These are phyloP conservation scores for Ophiocordyceps camponoti-floridani DNA, from an alignment of 2,329 filamentous ascomycete species.

Conservation along the genomic window DNA sequence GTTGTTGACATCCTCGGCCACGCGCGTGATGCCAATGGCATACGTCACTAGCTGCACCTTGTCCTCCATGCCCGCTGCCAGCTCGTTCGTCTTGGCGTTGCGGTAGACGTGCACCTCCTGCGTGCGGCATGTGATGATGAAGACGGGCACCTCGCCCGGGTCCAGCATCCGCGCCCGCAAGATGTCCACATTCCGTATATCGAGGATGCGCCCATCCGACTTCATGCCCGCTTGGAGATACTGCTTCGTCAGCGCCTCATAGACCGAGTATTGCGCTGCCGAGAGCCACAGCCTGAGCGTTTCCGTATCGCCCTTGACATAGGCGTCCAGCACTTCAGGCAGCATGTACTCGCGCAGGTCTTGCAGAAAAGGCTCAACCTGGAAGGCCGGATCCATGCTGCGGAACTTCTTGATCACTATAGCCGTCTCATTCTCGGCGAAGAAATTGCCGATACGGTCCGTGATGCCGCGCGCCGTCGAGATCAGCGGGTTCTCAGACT, in stretches of 20 bases:
- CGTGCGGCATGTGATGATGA: conserved; percentile 90
- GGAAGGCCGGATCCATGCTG: conserved; percentile 86
- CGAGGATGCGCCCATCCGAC: conserved; percentile 85
- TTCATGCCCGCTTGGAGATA: conserved; percentile 87
- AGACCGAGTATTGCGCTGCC: conserved; percentile 89
- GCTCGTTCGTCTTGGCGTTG: conserved; percentile 73
- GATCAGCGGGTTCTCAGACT: conserved; percentile 93
- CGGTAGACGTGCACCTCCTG: conserved; percentile 97
- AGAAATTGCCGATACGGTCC: conserved; percentile 84
- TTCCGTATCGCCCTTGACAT: conserved; percentile 88
- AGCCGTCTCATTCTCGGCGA: conserved; percentile 95
- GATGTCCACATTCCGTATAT: conserved; percentile 88
- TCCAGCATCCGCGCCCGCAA: conserved; percentile 65
- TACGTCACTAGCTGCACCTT: conserved; percentile 97
- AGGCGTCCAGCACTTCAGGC: conserved; percentile 90
- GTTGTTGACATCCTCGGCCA: conserved; percentile 91
- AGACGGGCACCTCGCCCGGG: conserved; percentile 78
- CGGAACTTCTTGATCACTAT: conserved; percentile 97
- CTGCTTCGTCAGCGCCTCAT: conserved; percentile 90
- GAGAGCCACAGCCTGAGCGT: conserved; percentile 90
- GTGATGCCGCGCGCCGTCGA: conserved; percentile 86
- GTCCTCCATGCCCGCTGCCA: conserved; percentile 96
- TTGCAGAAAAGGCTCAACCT: conserved; percentile 83
- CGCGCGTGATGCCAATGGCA: conserved; percentile 84
- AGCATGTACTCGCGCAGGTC: conserved; percentile 97